phyloP scores from a whole-genome alignment of 1,284 basidiomycete genomes.

The Phylloporus gajari region DNA sequence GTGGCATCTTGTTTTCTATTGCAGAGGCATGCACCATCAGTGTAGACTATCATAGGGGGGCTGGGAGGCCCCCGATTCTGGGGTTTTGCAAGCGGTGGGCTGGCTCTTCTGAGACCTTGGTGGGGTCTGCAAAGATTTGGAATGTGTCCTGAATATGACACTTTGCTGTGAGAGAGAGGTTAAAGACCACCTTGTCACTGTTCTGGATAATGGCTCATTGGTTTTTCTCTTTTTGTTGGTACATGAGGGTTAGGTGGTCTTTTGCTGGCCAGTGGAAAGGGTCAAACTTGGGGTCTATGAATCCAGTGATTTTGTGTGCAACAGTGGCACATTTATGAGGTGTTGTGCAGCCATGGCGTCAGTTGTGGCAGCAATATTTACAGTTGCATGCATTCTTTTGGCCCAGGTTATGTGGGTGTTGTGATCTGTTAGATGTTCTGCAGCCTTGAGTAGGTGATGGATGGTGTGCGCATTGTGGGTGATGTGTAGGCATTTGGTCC shows the following conservation, averaged over 20 bases:
- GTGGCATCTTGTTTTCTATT: neutral
- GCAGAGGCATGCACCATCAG: neutral
- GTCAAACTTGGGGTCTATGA: neutral
- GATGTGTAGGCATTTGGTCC: neutral
- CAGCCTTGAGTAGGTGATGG: no score
- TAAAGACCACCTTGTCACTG: neutral
- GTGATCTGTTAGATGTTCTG: no score
- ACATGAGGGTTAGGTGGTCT: neutral
- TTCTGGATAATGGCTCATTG: neutral
- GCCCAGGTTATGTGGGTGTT: no score
- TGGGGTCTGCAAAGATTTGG: neutral
- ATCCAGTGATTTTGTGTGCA: neutral
- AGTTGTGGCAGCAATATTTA: no score
- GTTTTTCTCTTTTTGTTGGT: neutral
- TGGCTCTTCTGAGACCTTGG: neutral
- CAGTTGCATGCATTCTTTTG: no score
- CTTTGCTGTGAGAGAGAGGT: neutral
- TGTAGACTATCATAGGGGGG: neutral
- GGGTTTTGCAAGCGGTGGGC: neutral
- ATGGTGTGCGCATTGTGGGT: neutral
- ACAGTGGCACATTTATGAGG: neutral
- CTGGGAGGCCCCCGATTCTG: neutral
- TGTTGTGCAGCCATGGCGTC: no score
- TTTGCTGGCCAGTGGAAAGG: neutral
- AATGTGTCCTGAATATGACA: neutral